phyloP scores from a whole-genome alignment of 768 basidiomycete species.

The Boletus rubroflammeus region DNA sequence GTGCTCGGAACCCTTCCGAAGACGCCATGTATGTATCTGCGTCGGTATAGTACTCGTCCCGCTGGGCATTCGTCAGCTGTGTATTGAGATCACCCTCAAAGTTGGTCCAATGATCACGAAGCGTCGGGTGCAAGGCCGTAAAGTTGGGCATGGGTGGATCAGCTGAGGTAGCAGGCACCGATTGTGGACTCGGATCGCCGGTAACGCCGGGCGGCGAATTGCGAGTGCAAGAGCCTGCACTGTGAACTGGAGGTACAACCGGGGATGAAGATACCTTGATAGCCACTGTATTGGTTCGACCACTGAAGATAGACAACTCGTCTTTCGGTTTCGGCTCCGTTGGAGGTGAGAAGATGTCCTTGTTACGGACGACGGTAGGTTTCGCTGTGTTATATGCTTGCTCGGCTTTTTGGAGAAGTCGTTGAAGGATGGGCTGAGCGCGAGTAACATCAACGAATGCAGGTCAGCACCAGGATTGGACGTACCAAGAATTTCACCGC shows the following conservation, averaged over 20 bases:
- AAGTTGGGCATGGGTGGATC: slow-evolving; percentile 28
- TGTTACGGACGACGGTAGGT: slow-evolving; percentile 40
- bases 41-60: slow-evolving; percentile 25
- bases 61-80: slow-evolving; percentile 41
- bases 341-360: slow-evolving; percentile 58
- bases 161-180: slow-evolving; percentile 30
- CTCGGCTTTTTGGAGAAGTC: slow-evolving; percentile 60
- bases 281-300: slow-evolving; percentile 62
- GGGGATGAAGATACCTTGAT: slow-evolving; percentile 39
- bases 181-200: slow-evolving; percentile 31
- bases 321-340: slow-evolving; percentile 48
- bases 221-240: neutral
- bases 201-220: slow-evolving; percentile 5
- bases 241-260: slow-evolving; percentile 15
- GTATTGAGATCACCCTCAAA: slow-evolving; percentile 53
- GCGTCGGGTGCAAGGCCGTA: slow-evolving; percentile 50
- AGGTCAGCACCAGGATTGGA: slow-evolving; percentile 2
- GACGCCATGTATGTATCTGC: slow-evolving; percentile 15
- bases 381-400: slow-evolving; percentile 46
- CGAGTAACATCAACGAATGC: slow-evolving; percentile 1
- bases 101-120: slow-evolving; percentile 52
- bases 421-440: slow-evolving; percentile 59
- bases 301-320: slow-evolving; percentile 72
- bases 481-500: slow-evolving; percentile 68
- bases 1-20: slow-evolving; percentile 1